These are phyloP conservation scores for Maudiozyma humilis DNA, from an alignment of 1,139 yeast species.

Conservation along the genomic window DNA sequence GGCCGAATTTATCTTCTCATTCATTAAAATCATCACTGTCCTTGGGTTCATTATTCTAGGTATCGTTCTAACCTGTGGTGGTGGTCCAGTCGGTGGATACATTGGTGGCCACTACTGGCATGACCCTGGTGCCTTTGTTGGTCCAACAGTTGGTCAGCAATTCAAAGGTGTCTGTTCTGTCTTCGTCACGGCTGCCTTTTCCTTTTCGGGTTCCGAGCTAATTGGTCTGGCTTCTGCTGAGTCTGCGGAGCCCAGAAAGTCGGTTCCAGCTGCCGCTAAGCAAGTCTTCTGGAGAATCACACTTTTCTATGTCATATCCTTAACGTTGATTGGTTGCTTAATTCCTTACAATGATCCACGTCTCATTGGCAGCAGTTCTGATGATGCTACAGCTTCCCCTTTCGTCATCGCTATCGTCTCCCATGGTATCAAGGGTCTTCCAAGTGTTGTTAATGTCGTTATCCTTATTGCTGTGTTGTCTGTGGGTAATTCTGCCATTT, in stretches of 20 bases:
- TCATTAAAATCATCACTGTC: conserved; percentile 53
- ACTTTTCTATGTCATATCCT: conserved; percentile 46
- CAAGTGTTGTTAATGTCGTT: conserved; percentile 45
- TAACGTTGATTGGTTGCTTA: conserved; percentile 39
- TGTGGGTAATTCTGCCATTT: conserved; percentile 63
- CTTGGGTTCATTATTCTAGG: conserved; percentile 65
- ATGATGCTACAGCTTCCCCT: conserved; percentile 51
- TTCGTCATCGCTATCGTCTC: conserved; percentile 51
- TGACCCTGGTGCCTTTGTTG: conserved; percentile 62
- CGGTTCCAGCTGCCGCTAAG: conserved; percentile 67
- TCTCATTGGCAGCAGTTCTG: conserved; percentile 36
- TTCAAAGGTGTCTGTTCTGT: conserved; percentile 47
- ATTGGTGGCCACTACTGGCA: conserved; percentile 53
- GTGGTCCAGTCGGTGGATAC: conserved; percentile 50
- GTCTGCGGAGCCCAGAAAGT: conserved; percentile 63
- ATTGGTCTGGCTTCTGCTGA: conserved; percentile 87
- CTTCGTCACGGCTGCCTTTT: conserved; percentile 48
- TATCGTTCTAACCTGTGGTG: conserved; percentile 60
- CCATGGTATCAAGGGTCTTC: conserved; percentile 48
- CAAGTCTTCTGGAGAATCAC: conserved; percentile 68
- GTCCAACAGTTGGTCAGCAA: conserved; percentile 34
- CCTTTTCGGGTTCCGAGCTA: conserved; percentile 59
- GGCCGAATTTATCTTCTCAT: conserved; percentile 54
- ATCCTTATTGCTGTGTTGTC: conserved; percentile 56
- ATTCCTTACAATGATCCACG: conserved; percentile 38